Base-by-base conservation (phyloP, 2,329 filamentous ascomycete species). In the Pleurostoma richardsiae region DNA sequence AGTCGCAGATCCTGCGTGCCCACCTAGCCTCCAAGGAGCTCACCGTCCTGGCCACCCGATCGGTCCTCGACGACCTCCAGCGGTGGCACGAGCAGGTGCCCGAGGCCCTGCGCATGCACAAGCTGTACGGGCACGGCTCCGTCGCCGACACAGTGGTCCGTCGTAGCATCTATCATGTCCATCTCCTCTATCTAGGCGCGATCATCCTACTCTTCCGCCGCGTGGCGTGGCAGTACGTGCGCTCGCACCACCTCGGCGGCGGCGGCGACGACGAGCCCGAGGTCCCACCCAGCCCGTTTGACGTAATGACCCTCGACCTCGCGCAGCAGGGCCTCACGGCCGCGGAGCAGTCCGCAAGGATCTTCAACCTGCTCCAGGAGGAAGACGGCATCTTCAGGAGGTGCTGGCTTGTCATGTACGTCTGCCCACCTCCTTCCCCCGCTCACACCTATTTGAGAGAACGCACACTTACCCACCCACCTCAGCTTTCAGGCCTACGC, bases 181-280 rank as follows among this genome's bases (percentile, higher is more conserved):
- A 66, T 38, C 55, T 66, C 1, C 53, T 65, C 1, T 60, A 66
- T 38, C 51, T 62, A 4, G 62, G 61, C 4, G 59, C 61, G 6
- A 52, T 56, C 45, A 57, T 65, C 29, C 55, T 65, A 1, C 49
- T 64, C 2, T 64, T 64, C 41, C 59, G 62, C 4, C 54, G 62
- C n/a, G 55, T 64, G 31, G 56, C 53, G 1, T 55, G 57, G 4
- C 59, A 63, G 40, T 56, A 55, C n/a, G 50, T 55, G 11, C 49
- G 48, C 6, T 39, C 36, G 10, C 29, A 19, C 10, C 41, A 26
- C 2, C 28, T 27, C 5, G 29, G 31, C 26, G 10, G 39, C 6
- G 27, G 47, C 7, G 10, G 2, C 41, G 33, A 4, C 29, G 44
- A 2, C 31, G 45, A 5, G 40, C 42, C 10, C 31, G 48, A 6